These are phyloP conservation scores for Tuber umbilicatum DNA, from an alignment of 495 filamentous ascomycete species.

Conservation along the genomic window DNA sequence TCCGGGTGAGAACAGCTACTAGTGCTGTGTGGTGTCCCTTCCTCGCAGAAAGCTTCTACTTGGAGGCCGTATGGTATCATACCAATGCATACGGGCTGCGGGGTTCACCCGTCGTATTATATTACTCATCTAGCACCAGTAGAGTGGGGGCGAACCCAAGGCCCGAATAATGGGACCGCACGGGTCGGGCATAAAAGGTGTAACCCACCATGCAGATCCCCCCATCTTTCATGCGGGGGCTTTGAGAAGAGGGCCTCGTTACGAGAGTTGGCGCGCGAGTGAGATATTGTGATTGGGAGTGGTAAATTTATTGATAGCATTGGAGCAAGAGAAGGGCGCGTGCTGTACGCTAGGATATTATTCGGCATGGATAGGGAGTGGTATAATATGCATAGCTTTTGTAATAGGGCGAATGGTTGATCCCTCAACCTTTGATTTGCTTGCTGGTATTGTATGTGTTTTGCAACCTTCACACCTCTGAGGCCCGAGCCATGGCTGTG, in stretches of 20 bases:
- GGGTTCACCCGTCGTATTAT: too few species aligned
- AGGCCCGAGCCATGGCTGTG: not conserved
- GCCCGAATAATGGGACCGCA: not conserved
- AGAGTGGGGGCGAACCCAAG: not conserved
- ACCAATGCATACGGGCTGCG: too few species aligned
- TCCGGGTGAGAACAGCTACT: too few species aligned
- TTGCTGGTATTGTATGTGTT: not conserved
- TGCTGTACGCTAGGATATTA: not conserved
- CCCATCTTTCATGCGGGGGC: not conserved
- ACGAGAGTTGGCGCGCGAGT: not conserved
- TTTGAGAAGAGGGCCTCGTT: not conserved
- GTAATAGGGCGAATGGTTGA: not conserved
- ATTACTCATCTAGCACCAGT: not conserved
- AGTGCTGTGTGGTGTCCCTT: too few species aligned
- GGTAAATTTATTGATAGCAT: not conserved
- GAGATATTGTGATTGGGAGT: not conserved
- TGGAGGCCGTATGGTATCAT: too few species aligned
- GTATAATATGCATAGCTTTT: not conserved
- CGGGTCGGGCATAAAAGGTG: not conserved
- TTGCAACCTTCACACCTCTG: not conserved
- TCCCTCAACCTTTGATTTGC: not conserved
- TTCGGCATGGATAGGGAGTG: not conserved
- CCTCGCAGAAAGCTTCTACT: too few species aligned
- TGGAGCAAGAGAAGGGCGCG: not conserved
- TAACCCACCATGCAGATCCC: not conserved